Percentiles rank a stretch among this genome's conserved stretches.
These are phyloP conservation scores for Eragrostis tef DNA, from an alignment of 202 grass and related monocot genomes.

Conservation along the genomic window DNA sequence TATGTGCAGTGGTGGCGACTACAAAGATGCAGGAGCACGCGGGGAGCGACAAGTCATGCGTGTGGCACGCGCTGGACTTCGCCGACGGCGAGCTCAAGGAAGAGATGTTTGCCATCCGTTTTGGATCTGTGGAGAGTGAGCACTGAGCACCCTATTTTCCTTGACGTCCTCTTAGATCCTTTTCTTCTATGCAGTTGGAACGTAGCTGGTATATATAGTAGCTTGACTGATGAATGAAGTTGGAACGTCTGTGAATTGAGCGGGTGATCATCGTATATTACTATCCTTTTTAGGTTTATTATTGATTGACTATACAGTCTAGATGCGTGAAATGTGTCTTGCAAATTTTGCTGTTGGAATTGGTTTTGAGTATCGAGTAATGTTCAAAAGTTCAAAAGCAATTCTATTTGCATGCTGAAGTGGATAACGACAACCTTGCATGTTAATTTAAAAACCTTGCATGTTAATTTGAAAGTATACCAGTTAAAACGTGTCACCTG, in stretches of 20 bases:
- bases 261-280: background rate
- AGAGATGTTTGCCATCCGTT: conserved; percentile 85
- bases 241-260: background rate
- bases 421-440: background rate
- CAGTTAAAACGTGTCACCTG: background rate
- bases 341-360: background rate
- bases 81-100: conserved; percentile 80
- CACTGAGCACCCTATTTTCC: background rate
- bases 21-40: conserved; percentile 88
- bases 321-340: conserved; percentile 6
- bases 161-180: background rate
- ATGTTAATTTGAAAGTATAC: background rate
- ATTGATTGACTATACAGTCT: background rate
- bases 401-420: background rate
- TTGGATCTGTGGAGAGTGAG: conserved; percentile 90
- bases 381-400: background rate
- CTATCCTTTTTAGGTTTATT: background rate
- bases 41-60: conserved; percentile 79
- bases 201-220: background rate
- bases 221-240: background rate
- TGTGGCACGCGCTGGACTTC: conserved; percentile 83
- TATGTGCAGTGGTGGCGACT: conserved; percentile 57
- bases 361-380: background rate
- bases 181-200: background rate
- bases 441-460: no score